phyloP scores from a whole-genome alignment of 106 monocot species.

The Allium fistulosum region DNA sequence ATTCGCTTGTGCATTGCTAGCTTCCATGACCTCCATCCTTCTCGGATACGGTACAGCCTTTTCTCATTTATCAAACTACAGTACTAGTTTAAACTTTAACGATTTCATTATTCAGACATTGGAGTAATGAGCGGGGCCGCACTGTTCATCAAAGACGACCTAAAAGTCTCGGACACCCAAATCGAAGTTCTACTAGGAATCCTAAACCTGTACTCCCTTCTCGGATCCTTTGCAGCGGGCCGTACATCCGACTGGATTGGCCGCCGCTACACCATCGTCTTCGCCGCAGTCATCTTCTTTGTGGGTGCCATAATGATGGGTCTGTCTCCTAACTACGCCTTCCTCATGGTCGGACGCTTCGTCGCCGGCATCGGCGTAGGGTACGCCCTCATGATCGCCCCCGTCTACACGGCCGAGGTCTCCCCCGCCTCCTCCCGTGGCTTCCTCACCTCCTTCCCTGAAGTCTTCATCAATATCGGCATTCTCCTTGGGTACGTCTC shows the following conservation, averaged over 20 bases:
- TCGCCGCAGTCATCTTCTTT: conserved; percentile 66
- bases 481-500: conserved; percentile 31
- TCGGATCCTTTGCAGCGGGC: conserved; percentile 59
- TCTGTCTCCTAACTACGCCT: conserved; percentile 49
- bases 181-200: conserved; percentile 56
- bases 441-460: conserved; percentile 34
- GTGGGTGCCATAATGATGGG: conserved; percentile 66
- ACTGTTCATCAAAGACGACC: conserved; percentile 48
- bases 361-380: conserved; percentile 73
- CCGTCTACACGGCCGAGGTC: conserved; percentile 45
- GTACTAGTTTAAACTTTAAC: too few species aligned
- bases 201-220: conserved; percentile 60
- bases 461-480: conserved; percentile 25
- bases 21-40: conserved; percentile 24
- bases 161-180: conserved; percentile 47
- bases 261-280: conserved; percentile 61
- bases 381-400: conserved; percentile 69
- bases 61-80: neutral
- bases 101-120: conserved; percentile 23
- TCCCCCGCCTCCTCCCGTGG: conserved; percentile 30
- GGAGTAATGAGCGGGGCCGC: conserved; percentile 75
- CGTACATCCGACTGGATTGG: conserved; percentile 75
- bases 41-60: conserved; percentile 14
- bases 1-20: conserved; percentile 16
- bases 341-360: conserved; percentile 77